Evolutionary conservation across 2,329 filamentous ascomycete species (phyloP).

Genomic region (Nectriaceae sp.): DNA sequence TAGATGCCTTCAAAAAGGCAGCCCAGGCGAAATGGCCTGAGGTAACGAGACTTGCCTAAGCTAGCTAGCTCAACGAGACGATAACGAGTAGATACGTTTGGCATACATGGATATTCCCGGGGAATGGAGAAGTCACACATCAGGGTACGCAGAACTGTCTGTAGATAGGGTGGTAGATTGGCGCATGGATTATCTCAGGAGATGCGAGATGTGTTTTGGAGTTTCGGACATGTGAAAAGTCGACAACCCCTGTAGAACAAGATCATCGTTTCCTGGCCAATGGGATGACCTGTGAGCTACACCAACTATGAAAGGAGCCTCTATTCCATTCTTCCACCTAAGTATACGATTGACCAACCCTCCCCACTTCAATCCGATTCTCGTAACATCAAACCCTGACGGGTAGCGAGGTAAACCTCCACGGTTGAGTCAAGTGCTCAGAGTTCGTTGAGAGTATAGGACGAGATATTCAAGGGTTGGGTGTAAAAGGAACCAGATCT

Average conservation of each 20-base stretch:
- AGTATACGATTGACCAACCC: too few species aligned
- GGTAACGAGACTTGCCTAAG: conserved; percentile 47
- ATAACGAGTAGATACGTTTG: conserved; percentile 4
- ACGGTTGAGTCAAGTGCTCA: too few species aligned
- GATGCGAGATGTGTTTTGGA: conserved; percentile 16
- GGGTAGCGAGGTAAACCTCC: too few species aligned
- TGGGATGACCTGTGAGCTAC: too few species aligned
- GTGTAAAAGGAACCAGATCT: too few species aligned
- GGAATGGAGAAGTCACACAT: neutral
- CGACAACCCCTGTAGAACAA: conserved; percentile 26
- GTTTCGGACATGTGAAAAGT: conserved; percentile 29
- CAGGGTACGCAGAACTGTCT: conserved; percentile 1
- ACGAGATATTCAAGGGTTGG: too few species aligned
- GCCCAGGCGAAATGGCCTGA: conserved; percentile 53
- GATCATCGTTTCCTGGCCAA: too few species aligned
- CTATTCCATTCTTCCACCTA: too few species aligned
- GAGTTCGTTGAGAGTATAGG: too few species aligned
- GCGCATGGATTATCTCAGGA: conserved; percentile 20
- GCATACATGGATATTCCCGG: conserved; percentile 2
- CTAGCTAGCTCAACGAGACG: conserved; percentile 1
- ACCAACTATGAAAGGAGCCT: too few species aligned
- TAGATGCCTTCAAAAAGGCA: conserved; percentile 49
- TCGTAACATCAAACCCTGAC: too few species aligned
- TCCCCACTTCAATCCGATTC: too few species aligned
- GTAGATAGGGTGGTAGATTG: conserved; percentile 22